Percentiles rank a stretch among this genome's conserved stretches.
phyloP scores from a whole-genome alignment of 257 asterid genomes.

The Solanum bulbocastanum region DNA sequence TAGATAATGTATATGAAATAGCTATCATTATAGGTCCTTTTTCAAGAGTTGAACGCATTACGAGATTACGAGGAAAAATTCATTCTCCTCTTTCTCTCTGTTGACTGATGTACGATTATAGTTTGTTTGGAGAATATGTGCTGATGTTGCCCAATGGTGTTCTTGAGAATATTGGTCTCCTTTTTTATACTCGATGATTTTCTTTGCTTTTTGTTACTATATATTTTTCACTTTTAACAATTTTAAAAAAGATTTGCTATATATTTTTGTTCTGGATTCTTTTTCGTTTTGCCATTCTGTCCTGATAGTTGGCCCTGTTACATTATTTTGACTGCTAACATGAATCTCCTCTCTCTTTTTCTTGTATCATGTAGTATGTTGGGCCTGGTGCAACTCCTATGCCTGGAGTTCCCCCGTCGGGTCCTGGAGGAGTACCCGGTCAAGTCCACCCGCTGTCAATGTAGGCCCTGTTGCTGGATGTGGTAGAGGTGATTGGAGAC shows the following conservation, averaged over 20 bases:
- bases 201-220: not conserved
- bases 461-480: slow-evolving; percentile 63
- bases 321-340: not conserved
- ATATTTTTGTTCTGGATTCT: not conserved
- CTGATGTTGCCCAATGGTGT: too few relatives aligned
- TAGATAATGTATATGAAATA: too few relatives aligned
- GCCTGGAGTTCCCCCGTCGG: slow-evolving; percentile 38
- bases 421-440: slow-evolving; percentile 51
- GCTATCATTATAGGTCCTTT: too few relatives aligned
- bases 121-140: too few relatives aligned
- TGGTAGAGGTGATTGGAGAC: slow-evolving; percentile 98
- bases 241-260: not conserved
- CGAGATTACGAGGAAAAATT: too few relatives aligned
- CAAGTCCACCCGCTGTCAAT: slow-evolving; percentile 63
- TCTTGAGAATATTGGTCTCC: too few relatives aligned
- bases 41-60: too few relatives aligned
- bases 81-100: too few relatives aligned
- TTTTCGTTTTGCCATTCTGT: not conserved
- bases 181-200: too few relatives aligned
- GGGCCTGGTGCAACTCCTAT: slow-evolving; percentile 87
- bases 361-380: slow-evolving; percentile 50
- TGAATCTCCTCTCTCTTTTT: not conserved
- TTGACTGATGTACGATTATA: too few relatives aligned
- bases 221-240: not conserved
- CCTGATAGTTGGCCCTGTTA: not conserved